Evolutionary conservation across 495 filamentous ascomycete species (phyloP), one percentile per base, ranked within the genome.

Genomic region (Talaromyces thailandensis): DNA sequence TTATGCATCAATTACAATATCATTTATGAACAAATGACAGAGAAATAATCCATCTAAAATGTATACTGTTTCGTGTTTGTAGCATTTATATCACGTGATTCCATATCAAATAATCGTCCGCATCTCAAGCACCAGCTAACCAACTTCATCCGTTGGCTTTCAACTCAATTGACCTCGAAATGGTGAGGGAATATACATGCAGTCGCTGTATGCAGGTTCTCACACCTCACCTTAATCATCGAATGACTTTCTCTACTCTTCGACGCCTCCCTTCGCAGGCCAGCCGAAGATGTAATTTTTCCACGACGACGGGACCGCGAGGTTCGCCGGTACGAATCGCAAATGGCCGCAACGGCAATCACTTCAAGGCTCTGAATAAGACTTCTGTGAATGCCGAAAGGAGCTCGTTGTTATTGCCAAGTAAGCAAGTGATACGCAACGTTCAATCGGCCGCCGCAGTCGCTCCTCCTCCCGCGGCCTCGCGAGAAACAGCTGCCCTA

Each of bases 141-240:
- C 18, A 48, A n/a, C 18, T 48, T 6, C 16, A 18, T 18, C 43
- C 43, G 43, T 48, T 18, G 9, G 11, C 43, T 8, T 32, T 12
- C 25, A 28, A 35, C 8, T 2, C 29, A 59, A 59, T 35, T 37
- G 56, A 40, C 56, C 26, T 59, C 56, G 31, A 69, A 65, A 79
- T 79, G 76, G 67, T 72, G 62, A 71, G 68, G 48, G 72, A 74
- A 52, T 75, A 75, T 62, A 77, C 76, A 43, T 79, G 76, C 68
- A 69, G 70, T 28, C 75, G 73, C 61, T 79, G 76, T 64, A 64
- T 78, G 32, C 73, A 76, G 64, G 73, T 66, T 29, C 68, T 79
- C 35, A 70, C 68, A 6, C 69, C 70, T 52, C 64, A 73, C 45
- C 64, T 67, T 18, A 58, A 70, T 9, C 56, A 60, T 21, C 43